A percentile compares a stretch with the other conserved stretches of the same genome.
Conservation (phyloP, 2,329 filamentous ascomycete genomes). For the Talaromyces sp. region DNA sequence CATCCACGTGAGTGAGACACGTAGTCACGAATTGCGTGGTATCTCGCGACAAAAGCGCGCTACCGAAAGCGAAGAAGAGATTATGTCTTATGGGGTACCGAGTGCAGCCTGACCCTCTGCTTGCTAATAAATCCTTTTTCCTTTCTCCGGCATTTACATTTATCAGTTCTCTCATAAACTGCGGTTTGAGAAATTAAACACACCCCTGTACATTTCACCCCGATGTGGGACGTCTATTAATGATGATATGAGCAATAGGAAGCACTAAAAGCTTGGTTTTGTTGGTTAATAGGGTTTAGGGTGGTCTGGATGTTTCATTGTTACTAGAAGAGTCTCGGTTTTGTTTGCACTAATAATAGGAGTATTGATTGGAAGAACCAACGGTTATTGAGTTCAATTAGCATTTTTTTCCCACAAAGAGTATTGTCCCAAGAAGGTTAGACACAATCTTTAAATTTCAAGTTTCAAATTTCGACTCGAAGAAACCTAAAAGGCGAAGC, state of each 20-base stretch:
- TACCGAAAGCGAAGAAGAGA: conserved; percentile 2
- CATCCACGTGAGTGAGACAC: background rate
- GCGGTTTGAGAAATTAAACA: background rate
- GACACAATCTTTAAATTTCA: background rate
- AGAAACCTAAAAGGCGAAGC: background rate
- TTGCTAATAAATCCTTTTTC: background rate
- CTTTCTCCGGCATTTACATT: background rate
- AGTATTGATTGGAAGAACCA: background rate
- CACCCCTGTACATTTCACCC: background rate
- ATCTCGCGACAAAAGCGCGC: background rate
- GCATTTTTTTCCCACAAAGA: background rate
- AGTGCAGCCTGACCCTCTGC: background rate
- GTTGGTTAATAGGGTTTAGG: background rate
- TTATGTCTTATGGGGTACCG: background rate
- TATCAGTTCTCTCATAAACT: background rate
- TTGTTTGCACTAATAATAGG: background rate
- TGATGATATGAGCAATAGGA: background rate
- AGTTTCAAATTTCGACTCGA: no score
- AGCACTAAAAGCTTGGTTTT: background rate
- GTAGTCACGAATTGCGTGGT: background rate
- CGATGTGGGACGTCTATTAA: background rate
- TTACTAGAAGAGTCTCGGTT: background rate
- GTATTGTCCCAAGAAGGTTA: background rate
- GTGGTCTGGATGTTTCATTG: background rate
- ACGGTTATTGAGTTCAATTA: background rate